Evolutionary conservation across 2,329 filamentous ascomycete genomes (phyloP), one percentile per base, ranked within the genome.

Genomic region (Colletotrichum cordylinicola): DNA sequence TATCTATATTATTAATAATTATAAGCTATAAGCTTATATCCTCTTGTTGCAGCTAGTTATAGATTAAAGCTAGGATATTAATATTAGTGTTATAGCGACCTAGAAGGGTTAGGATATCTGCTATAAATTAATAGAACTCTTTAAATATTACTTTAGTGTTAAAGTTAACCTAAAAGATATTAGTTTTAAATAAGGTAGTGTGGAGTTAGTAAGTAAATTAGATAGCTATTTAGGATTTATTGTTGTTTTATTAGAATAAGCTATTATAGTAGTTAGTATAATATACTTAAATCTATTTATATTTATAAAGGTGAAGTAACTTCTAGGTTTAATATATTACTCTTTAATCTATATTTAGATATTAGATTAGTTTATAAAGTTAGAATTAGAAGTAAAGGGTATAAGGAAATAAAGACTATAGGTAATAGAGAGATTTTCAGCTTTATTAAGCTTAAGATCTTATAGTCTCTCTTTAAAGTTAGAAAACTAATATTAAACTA

Each of bases 181-280:
- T 74, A 9, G 48, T 76, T 7, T 75, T 52, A 12, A 77, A 70
- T 8, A n/a, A 61, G 39, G 16, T 18, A 4, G 27, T 43, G 43
- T 64, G 71, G 35, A 75, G n/a, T 21, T 58, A n/a, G 43, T 78
- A 52, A 10, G 78, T 72, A 21, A 70, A 77, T 16, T 75, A 35
- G 35, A 79, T 77, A n/a, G 77, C 78, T 18, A 78, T 39, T 60
- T 79, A 72, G n/a, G 77, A 76, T 67, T 79, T 79, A 12, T 77
- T 78, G 18, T 15, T 5, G 12, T 58, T 29, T 18, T 52, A 55
- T 78, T 33, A 78, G 64, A 58, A 3, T 15, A 31, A 31, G 33
- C 13, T 18, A 24, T 5, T 33, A n/a, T 52, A 6, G n/a, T 62
- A 29, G 8, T 5, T 27, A 10, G 24, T n/a, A 13, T 0, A 16